Evolutionary conservation across 345 rosid genomes (phyloP).

Genomic region (Odontarrhena argentea): DNA sequence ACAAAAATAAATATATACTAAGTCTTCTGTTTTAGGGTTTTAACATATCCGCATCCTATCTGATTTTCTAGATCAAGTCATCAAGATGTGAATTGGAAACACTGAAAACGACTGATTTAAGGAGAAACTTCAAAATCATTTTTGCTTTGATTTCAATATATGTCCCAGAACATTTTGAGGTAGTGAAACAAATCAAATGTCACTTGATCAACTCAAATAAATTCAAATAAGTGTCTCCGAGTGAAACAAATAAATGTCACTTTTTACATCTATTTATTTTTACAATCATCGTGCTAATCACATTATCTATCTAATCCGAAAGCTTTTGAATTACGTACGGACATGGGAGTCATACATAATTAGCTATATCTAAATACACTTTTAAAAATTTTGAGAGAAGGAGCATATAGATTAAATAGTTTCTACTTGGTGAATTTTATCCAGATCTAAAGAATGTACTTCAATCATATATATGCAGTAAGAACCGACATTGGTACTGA

Average conservation of each 20-base stretch:
- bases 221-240: too few species aligned
- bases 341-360: neutral
- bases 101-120: neutral
- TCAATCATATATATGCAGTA: neutral
- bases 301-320: neutral
- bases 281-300: neutral
- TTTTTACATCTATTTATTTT: neutral
- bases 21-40: neutral
- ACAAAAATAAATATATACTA: neutral
- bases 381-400: too few species aligned
- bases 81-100: slow-evolving; percentile 1
- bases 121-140: neutral
- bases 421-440: neutral
- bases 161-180: too few species aligned
- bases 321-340: neutral
- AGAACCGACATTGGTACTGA: neutral
- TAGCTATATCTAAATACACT: too few species aligned
- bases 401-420: too few species aligned
- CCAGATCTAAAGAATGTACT: neutral
- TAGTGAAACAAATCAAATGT: neutral
- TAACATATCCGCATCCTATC: neutral
- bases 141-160: slow-evolving; percentile 8
- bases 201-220: too few species aligned
- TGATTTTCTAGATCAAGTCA: slow-evolving; percentile 8
- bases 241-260: too few species aligned